Percentiles rank a stretch among this genome's conserved stretches.
Conservation (phyloP, 2,329 filamentous ascomycete species). For the Alternaria triticina region DNA sequence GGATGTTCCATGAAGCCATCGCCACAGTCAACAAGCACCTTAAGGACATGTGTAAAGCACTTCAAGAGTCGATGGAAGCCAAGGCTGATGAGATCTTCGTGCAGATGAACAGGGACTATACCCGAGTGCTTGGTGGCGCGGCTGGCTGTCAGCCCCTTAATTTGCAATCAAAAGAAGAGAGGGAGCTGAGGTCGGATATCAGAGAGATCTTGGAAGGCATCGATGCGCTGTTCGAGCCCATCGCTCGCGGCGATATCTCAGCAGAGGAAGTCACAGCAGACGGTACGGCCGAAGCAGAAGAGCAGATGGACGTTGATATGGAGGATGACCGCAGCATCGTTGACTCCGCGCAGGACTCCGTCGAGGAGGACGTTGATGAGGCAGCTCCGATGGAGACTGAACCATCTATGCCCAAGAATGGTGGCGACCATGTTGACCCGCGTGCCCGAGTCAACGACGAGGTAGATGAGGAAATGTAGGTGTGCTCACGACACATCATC, state of each 20-base stretch:
- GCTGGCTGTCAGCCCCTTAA: conserved; percentile 2
- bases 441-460: conserved; percentile 4
- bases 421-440: not conserved
- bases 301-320: not conserved
- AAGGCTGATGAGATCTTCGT: conserved; percentile 54
- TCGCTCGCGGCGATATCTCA: conserved; percentile 26
- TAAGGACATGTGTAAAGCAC: conserved; percentile 50
- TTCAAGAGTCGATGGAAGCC: conserved; percentile 53
- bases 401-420: not conserved
- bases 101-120: conserved; percentile 48
- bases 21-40: conserved; percentile 52
- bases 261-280: not conserved
- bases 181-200: conserved; percentile 20
- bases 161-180: conserved; percentile 17
- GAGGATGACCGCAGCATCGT: conserved; percentile 1
- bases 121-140: conserved; percentile 41
- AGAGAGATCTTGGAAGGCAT: conserved; percentile 21
- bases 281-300: not conserved
- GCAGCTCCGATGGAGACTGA: not conserved
- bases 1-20: conserved; percentile 60
- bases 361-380: not conserved
- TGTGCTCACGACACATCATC: no score
- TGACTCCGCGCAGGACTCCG: not conserved
- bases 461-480: not conserved
- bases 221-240: conserved; percentile 29